Evolutionary conservation across 2,329 filamentous ascomycete species (phyloP).

Genomic region (Fusarium tupiense): DNA sequence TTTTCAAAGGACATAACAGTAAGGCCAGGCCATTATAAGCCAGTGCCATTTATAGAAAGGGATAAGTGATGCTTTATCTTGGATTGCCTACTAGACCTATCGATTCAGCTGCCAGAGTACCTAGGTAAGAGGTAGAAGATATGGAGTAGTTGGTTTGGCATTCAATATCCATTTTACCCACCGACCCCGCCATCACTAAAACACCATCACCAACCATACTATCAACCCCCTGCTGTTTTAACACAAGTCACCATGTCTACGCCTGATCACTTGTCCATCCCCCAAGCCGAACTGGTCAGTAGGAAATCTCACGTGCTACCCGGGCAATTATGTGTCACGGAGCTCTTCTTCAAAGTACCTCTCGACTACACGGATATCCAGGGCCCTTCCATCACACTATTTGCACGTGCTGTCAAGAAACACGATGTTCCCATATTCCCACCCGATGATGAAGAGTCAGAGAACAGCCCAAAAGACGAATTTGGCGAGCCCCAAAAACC

Average conservation of each 20-base stretch:
- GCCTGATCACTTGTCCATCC: slow-evolving; percentile 42
- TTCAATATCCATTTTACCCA: background rate
- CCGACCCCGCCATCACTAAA: slow-evolving; percentile 29
- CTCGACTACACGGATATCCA: slow-evolving; percentile 75
- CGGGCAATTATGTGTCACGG: slow-evolving; percentile 78
- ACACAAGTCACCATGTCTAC: slow-evolving; percentile 12
- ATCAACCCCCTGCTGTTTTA: background rate
- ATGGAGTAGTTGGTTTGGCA: background rate
- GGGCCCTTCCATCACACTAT: slow-evolving; percentile 74
- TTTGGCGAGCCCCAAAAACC: slow-evolving; percentile 55
- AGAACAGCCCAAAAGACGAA: slow-evolving; percentile 17
- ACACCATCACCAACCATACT: background rate
- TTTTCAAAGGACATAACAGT: background rate
- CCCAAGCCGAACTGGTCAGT: slow-evolving; percentile 52
- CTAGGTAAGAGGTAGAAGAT: background rate
- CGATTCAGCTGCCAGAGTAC: background rate
- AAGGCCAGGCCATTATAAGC: background rate
- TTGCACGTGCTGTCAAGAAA: slow-evolving; percentile 78
- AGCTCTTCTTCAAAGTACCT: slow-evolving; percentile 88
- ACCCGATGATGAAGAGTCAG: slow-evolving; percentile 43
- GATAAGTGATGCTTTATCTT: background rate
- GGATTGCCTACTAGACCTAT: background rate
- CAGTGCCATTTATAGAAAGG: background rate
- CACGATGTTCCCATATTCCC: slow-evolving; percentile 69
- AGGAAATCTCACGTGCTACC: slow-evolving; percentile 56